Base-by-base conservation (phyloP, 768 basidiomycete genomes). In the Pisolithus microcarpus region DNA sequence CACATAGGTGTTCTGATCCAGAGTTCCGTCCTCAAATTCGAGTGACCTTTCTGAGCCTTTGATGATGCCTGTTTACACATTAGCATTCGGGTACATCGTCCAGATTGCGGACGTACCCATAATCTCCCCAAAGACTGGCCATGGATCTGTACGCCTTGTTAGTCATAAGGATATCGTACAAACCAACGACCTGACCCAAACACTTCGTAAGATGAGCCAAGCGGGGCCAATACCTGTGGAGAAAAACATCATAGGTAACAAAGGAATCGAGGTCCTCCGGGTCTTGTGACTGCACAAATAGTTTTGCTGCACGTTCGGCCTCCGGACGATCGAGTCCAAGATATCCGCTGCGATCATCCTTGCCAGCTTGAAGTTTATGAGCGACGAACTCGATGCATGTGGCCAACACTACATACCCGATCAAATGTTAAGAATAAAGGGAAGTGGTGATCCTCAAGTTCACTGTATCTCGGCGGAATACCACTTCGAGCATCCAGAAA, bases 351-450 rank as follows among this genome's bases (percentile, higher is more conserved):
- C 53, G 8, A 54, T 30, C 52, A 54, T 51, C 19, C 34, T 51
- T 13, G 52, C 49, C 15, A 54, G 30, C 52, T 54, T 34, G 24
- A 1, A 48, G 26, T 40, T 30, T 34, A 23, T 6, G 30, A 16
- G 42, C 43, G 6, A 51, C 28, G 16, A 4, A 16, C 6, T 44
- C 7, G 10, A 11, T 8, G 24, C 11, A 28, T 21, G 4, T 5
- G n/a, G 7, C 26, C 15, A 21, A n/a, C 21, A 6, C 28, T 1
- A 61, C 77, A 38, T 52, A 81, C 82, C 34, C 70, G 70, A 58
- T 84, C 76, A 52, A 78, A 81, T 0, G 83, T 81, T 1, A 82
- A 54, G 56, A 85, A 85, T 36, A 85, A 64, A 0, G 84, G 84
- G 49, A 85, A 86, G 56, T 86, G 73, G 2, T 71, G 57, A 44